These are phyloP conservation scores for Cordyceps farinosa DNA, from an alignment of 2,329 filamentous ascomycete genomes.

Conservation along the genomic window DNA sequence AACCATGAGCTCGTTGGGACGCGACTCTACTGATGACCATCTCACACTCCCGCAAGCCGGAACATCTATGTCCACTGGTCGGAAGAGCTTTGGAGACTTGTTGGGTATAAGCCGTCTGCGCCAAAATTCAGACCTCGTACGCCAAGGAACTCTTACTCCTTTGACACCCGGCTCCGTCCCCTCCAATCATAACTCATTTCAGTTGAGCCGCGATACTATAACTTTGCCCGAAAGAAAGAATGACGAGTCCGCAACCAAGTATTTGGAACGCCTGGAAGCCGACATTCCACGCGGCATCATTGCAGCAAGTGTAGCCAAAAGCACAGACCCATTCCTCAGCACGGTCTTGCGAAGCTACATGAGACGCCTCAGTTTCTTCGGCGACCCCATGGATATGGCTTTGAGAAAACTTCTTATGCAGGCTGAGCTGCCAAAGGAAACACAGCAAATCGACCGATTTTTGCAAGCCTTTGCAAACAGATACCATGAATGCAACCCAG, in stretches of 20 bases:
- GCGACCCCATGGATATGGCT: slow-evolving; percentile 96
- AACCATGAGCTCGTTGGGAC: slow-evolving; percentile 79
- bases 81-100: slow-evolving; percentile 89
- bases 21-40: slow-evolving; percentile 67
- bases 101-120: slow-evolving; percentile 75
- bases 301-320: slow-evolving; percentile 80
- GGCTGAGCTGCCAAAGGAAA: slow-evolving; percentile 92
- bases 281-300: slow-evolving; percentile 77
- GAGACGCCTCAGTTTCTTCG: slow-evolving; percentile 91
- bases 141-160: slow-evolving; percentile 65
- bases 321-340: slow-evolving; percentile 76
- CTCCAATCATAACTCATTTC: slow-evolving; percentile 82
- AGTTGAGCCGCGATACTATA: slow-evolving; percentile 67
- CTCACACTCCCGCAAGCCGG: slow-evolving; percentile 64
- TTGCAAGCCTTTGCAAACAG: slow-evolving; percentile 92
- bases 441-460: slow-evolving; percentile 94
- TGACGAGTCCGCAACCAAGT: slow-evolving; percentile 85
- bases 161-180: slow-evolving; percentile 65
- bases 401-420: slow-evolving; percentile 95
- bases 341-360: slow-evolving; percentile 91
- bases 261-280: slow-evolving; percentile 79
- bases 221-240: slow-evolving; percentile 76
- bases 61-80: slow-evolving; percentile 82
- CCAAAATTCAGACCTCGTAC: slow-evolving; percentile 72
- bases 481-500: slow-evolving; percentile 97